A percentile compares a stretch with the other conserved stretches of the same genome.
These are phyloP conservation scores for Auricularia auricula-judae DNA, from an alignment of 768 basidiomycete species.

Conservation along the genomic window DNA sequence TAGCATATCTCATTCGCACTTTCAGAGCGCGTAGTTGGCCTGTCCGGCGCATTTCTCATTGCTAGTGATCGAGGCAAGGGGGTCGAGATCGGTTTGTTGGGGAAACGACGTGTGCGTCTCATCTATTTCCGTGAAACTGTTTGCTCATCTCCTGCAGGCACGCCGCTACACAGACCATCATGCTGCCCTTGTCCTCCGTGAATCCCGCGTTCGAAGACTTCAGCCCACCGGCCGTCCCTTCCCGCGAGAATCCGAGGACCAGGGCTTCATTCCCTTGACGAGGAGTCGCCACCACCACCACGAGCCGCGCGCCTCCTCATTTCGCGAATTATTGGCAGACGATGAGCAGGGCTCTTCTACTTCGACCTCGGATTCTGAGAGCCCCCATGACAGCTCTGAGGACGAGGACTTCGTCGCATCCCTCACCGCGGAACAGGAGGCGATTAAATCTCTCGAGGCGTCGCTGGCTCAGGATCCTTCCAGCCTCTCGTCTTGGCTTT, in stretches of 20 bases:
- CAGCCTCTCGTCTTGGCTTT: conserved; percentile 48
- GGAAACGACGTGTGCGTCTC: conserved; percentile 31
- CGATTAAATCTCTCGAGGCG: conserved; percentile 48
- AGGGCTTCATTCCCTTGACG: conserved; percentile 17
- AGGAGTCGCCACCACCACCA: conserved; percentile 8
- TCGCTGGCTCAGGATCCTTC: conserved; percentile 39
- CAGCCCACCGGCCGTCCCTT: not conserved
- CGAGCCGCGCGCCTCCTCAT: not conserved
- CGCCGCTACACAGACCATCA: conserved; percentile 44
- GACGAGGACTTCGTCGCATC: conserved; percentile 11
- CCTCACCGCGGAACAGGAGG: conserved; percentile 39
- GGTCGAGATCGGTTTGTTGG: conserved; percentile 42
- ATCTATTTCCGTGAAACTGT: not conserved
- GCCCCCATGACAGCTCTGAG: conserved; percentile 14
- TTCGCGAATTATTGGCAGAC: conserved; percentile 1
- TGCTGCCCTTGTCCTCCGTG: not conserved
- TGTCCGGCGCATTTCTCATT: conserved; percentile 38
- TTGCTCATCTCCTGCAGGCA: conserved; percentile 19
- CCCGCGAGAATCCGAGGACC: not conserved
- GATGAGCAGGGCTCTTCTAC: not conserved
- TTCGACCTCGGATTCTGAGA: conserved; percentile 14
- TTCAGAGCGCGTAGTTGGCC: conserved; percentile 46
- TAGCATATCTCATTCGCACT: not conserved
- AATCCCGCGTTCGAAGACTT: not conserved
- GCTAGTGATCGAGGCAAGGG: conserved; percentile 36